Base-by-base conservation (phyloP, 2,329 filamentous ascomycete genomes). In the Colletotrichum viniferum region DNA sequence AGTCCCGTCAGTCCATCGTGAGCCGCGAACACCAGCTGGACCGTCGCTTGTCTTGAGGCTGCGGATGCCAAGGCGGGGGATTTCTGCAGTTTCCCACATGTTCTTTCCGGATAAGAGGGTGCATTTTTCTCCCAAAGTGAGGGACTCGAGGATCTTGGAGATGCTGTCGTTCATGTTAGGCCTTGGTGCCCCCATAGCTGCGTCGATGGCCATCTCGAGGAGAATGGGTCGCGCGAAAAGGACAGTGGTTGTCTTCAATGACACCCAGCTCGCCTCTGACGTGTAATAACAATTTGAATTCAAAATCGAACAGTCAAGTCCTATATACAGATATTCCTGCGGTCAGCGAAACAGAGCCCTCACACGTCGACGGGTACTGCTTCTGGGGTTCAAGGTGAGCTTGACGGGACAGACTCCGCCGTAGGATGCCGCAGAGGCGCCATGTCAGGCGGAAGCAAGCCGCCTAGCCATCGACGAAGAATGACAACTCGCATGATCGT, bases 1-100 rank as follows among this genome's bases (percentile, higher is more conserved):
- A 10, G 70, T 72, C 12, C 79, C 77, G 30, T 76, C 77, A 12
- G 60, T 76, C 71, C 76, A 80, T 30, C 67, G 70, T 5, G 78
- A 73, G 65, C 79, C 78, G n/a, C 79, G 74, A 1, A 78, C 78
- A 24, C 79, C 79, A n/a, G 73, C 77, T 1, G 79, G 79, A 21
- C 79, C 79, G 69, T 80, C 79, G 52, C 68, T 69, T 7, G 55
- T 76, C 52, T 78, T 73, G 73, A 77, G 73, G 12, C 73, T 77
- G 43, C 48, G 56, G 52, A 78, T 78, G 56, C 76, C 77, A 0
- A 76, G 69, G 4, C 76, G 75, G 24, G 63, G 64, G 7, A 79
- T 73, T 7, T 70, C 60, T 58, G 66, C 52, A n/a, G 78, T 78
- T 66, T 75, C 71, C 78, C 78, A 79, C 71, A 74, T 48, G 52